Evolutionary conservation across 2,329 filamentous ascomycete species (phyloP).

Genomic region (Colletotrichum sp.): DNA sequence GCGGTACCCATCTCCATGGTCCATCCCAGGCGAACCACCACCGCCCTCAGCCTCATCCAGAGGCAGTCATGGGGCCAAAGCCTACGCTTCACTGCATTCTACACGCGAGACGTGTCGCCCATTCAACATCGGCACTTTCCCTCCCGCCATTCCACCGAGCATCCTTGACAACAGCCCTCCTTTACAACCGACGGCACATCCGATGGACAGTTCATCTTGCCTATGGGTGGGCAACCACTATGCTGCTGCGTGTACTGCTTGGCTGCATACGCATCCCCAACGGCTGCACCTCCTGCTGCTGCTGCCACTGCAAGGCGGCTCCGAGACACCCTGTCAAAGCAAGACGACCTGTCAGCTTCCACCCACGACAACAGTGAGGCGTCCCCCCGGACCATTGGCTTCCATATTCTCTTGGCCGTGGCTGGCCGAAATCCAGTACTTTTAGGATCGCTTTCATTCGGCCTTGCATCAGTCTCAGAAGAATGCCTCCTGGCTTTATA

Average conservation of each 20-base stretch:
- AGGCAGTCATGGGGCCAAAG: not conserved
- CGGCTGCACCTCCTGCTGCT: not conserved
- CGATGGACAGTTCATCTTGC: not conserved
- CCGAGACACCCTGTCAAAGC: not conserved
- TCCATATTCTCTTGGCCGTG: not conserved
- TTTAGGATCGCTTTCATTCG: not conserved
- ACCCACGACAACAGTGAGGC: not conserved
- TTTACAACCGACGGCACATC: not conserved
- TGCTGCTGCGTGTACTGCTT: not conserved
- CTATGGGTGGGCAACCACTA: not conserved
- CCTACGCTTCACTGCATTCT: not conserved
- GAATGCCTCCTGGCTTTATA: not conserved
- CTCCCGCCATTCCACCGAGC: not conserved
- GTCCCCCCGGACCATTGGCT: not conserved
- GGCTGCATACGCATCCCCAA: not conserved
- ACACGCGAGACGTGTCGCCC: not conserved
- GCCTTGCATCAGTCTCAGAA: not conserved
- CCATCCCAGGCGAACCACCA: not conserved
- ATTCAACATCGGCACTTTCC: not conserved
- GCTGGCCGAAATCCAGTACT: not conserved
- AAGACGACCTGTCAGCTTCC: not conserved
- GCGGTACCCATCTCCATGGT: not conserved
- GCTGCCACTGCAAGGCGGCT: not conserved
- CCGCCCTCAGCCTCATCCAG: not conserved
- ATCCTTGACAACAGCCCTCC: not conserved